Percentiles rank a stretch among this genome's conserved stretches.
These are phyloP conservation scores for Leptodontidium sp. DNA, from an alignment of 2,329 filamentous ascomycete species.

Conservation along the genomic window DNA sequence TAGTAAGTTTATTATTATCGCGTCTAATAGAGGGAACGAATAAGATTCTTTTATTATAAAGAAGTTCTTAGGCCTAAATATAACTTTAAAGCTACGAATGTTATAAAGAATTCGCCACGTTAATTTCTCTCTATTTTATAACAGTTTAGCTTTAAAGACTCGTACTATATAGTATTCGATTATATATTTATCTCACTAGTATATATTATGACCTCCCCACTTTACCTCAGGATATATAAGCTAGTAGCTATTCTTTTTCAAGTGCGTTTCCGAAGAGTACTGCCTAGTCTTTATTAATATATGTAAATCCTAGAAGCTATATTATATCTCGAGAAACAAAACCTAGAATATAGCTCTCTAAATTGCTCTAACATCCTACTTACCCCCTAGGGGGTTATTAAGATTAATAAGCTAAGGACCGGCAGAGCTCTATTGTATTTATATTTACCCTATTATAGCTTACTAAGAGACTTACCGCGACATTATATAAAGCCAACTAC, in stretches of 20 bases:
- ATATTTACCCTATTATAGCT: no score
- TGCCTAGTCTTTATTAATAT: slow-evolving; percentile 5
- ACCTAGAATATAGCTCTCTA: slow-evolving; percentile 25
- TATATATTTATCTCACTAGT: slow-evolving; percentile 27
- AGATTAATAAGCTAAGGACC: no score
- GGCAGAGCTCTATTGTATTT: no score
- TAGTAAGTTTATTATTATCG: slow-evolving; percentile 27
- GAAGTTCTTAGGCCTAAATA: slow-evolving; percentile 24
- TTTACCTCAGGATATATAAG: slow-evolving; percentile 20
- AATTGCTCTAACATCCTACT: slow-evolving; percentile 31
- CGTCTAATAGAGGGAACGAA: slow-evolving; percentile 19
- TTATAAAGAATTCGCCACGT: slow-evolving; percentile 26
- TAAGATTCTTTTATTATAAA: slow-evolving; percentile 20
- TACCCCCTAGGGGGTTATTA: no score
- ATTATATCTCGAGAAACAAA: slow-evolving; percentile 21
- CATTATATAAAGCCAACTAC: slow-evolving; percentile 10
- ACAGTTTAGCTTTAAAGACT: slow-evolving; percentile 29
- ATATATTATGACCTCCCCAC: slow-evolving; percentile 21
- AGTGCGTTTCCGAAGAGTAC: slow-evolving; percentile 20
- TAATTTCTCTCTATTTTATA: slow-evolving; percentile 28
- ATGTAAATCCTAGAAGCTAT: slow-evolving; percentile 27
- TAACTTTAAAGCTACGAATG: slow-evolving; percentile 26
- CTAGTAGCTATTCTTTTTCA: slow-evolving; percentile 24
- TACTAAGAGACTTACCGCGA: slow-evolving; percentile 27
- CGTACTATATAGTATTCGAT: slow-evolving; percentile 31